Evolutionary conservation across 805 yeast genomes (phyloP).

Genomic region (Nakazawaea siamensis): DNA sequence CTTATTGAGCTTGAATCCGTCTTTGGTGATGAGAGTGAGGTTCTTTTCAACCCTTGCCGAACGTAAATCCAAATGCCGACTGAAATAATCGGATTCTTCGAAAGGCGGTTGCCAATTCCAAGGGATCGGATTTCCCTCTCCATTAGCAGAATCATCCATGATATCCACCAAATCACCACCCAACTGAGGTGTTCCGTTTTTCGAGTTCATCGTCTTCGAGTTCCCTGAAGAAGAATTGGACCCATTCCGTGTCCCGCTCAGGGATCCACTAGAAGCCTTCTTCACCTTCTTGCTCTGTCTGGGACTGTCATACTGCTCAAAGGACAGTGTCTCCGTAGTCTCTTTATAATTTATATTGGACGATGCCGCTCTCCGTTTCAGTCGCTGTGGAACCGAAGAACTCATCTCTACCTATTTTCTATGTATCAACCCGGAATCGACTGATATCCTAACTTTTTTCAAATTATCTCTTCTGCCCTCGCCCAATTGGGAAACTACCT

Average conservation of each 20-base stretch:
- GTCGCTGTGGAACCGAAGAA: slow-evolving; percentile 13
- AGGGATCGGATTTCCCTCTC: slow-evolving; percentile 20
- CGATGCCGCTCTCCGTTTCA: slow-evolving; percentile 22
- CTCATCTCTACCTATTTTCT: no score
- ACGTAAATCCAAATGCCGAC: slow-evolving; percentile 30
- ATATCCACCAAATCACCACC: no score
- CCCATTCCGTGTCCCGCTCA: no score
- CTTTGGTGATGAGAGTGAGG: slow-evolving; percentile 31
- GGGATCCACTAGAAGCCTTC: slow-evolving; percentile 1
- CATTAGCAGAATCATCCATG: slow-evolving; percentile 7
- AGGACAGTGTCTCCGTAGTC: slow-evolving; percentile 16
- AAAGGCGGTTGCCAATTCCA: slow-evolving; percentile 45
- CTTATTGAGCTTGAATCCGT: slow-evolving; percentile 29
- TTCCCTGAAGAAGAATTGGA: neutral
- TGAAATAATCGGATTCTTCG: slow-evolving; percentile 28
- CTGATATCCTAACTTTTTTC: no score
- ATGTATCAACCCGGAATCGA: no score
- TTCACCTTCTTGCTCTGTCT: slow-evolving; percentile 4
- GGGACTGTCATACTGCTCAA: neutral
- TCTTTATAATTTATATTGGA: slow-evolving; percentile 25
- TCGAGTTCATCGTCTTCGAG: neutral
- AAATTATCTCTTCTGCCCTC: no score
- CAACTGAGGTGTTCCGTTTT: no score
- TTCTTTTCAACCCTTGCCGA: slow-evolving; percentile 29
- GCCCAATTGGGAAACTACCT: no score